Conservation (phyloP, 2,329 filamentous ascomycete genomes). For the Zymoseptoria passerinii region DNA sequence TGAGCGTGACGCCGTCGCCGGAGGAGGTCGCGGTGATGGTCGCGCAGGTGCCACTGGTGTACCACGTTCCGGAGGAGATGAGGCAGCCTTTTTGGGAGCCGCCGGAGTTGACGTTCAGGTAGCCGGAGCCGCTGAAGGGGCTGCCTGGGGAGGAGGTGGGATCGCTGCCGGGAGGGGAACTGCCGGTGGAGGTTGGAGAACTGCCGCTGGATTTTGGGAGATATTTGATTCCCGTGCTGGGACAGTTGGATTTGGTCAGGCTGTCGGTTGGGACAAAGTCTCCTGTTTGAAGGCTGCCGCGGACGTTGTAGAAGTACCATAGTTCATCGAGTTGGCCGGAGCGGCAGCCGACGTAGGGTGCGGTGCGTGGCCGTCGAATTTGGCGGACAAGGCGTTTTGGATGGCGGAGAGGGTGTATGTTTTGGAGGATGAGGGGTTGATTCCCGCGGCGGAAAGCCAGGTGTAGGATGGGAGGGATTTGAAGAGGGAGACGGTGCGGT, state of each 20-base stretch:
- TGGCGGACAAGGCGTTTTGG: constrained; percentile 47
- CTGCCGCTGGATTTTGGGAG: constrained; percentile 45
- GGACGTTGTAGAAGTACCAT: constrained; percentile 58
- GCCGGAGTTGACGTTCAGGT: constrained; percentile 47
- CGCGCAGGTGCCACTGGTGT: constrained; percentile 57
- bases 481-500: constrained; percentile 57
- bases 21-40: constrained; percentile 49
- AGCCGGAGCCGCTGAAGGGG: constrained; percentile 52
- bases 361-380: constrained; percentile 49
- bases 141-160: constrained; percentile 26
- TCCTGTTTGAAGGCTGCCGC: constrained; percentile 52
- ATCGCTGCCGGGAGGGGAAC: constrained; percentile 24
- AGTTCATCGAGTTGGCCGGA: constrained; percentile 44
- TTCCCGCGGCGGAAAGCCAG: constrained; percentile 54
- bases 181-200: constrained; percentile 24
- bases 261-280: constrained; percentile 48
- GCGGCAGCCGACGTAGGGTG: constrained; percentile 53
- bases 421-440: constrained; percentile 44
- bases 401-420: constrained; percentile 55
- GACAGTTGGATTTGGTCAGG: constrained; percentile 55
- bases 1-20: constrained; percentile 47
- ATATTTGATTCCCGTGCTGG: constrained; percentile 55
- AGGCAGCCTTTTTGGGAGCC: constrained; percentile 54
- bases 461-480: constrained; percentile 57
- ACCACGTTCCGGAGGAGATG: constrained; percentile 61